Evolutionary conservation across 2,329 filamentous ascomycete genomes (phyloP).

Genomic region (Chaetomiaceae sp.): DNA sequence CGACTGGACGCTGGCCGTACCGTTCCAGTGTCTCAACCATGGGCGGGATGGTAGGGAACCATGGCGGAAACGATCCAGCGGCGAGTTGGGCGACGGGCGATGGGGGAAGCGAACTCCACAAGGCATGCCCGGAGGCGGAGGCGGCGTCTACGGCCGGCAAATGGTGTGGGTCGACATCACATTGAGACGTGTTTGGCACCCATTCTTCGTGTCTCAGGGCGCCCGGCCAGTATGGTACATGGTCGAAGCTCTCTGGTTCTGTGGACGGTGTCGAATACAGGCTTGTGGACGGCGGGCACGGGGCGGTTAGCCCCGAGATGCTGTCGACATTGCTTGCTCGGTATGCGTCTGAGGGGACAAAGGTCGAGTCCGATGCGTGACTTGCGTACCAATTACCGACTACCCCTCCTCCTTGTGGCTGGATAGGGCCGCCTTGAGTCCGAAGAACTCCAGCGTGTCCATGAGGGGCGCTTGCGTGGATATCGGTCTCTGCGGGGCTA

Average conservation of each 20-base stretch:
- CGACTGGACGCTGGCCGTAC: neutral
- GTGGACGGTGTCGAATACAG: neutral
- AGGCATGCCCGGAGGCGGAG: neutral
- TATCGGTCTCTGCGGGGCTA: conserved; percentile 6
- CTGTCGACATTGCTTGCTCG: neutral
- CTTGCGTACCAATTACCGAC: neutral
- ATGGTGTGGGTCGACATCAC: neutral
- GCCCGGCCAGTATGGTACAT: neutral
- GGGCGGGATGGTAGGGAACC: neutral
- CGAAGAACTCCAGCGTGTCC: neutral
- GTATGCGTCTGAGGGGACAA: neutral
- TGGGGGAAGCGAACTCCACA: neutral
- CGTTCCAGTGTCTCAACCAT: neutral
- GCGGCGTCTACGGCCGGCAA: neutral
- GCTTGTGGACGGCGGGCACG: too few species aligned
- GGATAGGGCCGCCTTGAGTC: neutral
- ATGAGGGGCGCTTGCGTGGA: neutral
- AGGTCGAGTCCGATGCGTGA: too few species aligned
- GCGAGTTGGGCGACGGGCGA: conserved; percentile 4
- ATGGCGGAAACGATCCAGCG: neutral
- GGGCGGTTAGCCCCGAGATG: neutral
- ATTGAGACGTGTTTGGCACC: neutral
- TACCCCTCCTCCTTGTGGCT: neutral
- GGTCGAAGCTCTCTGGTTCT: neutral
- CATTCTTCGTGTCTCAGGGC: neutral